Percentiles rank a stretch among this genome's conserved stretches.
Conservation (phyloP, 352 stramenopile genomes). For the Globisporangium paddicum region DNA sequence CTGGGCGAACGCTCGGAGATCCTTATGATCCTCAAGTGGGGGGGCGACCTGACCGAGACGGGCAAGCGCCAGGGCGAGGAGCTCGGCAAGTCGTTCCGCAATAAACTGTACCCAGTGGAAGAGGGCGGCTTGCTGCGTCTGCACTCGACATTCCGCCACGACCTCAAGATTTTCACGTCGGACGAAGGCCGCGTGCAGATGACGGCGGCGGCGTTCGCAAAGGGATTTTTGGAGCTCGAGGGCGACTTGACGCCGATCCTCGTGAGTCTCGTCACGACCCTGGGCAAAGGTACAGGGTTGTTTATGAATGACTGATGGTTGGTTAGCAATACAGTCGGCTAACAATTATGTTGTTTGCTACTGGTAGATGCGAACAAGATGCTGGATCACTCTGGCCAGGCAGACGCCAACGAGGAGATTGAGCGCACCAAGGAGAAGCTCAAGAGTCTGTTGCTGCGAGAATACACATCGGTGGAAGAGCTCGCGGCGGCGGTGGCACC, state of each 20-base stretch:
- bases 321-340: background rate
- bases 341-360: background rate
- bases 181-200: slow-evolving; percentile 99
- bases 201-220: slow-evolving; percentile 99
- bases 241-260: slow-evolving; percentile 99
- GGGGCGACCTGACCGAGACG: slow-evolving; percentile 97
- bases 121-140: slow-evolving; percentile 95
- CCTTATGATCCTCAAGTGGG: slow-evolving; percentile 99
- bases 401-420: slow-evolving; percentile 94
- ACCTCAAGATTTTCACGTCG: slow-evolving; percentile 99
- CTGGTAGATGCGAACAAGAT: slow-evolving; percentile 91
- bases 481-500: slow-evolving; percentile 61
- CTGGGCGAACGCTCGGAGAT: slow-evolving; percentile 83
- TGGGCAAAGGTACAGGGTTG: slow-evolving; percentile 59
- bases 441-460: slow-evolving; percentile 87
- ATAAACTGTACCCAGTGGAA: slow-evolving; percentile 86
- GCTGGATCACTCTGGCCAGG: slow-evolving; percentile 98
- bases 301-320: background rate
- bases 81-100: slow-evolving; percentile 92
- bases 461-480: slow-evolving; percentile 66
- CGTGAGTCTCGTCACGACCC: slow-evolving; percentile 91
- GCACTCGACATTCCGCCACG: slow-evolving; percentile 99
- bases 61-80: slow-evolving; percentile 95
- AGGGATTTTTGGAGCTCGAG: slow-evolving; percentile 98
- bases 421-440: slow-evolving; percentile 82